phyloP scores from a whole-genome alignment of 805 yeast genomes.

The Zygosaccharomyces pseudorouxii region DNA sequence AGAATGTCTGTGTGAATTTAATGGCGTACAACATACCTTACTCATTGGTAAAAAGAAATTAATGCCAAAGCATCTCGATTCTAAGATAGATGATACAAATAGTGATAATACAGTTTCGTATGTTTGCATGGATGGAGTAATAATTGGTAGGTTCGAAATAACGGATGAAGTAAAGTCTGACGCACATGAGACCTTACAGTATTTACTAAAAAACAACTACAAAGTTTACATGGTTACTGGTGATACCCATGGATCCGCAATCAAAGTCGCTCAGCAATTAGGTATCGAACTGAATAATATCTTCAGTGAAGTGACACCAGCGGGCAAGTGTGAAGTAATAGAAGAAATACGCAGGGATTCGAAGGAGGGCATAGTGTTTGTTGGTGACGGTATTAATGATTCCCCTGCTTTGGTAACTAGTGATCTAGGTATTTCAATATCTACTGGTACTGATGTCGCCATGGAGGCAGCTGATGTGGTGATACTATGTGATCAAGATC shows the following conservation, averaged over 20 bases:
- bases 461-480: constrained; percentile 96
- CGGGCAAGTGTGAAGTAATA: constrained; percentile 68
- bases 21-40: constrained; percentile 33
- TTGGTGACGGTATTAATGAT: constrained; percentile 98
- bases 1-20: constrained; percentile 17
- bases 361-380: constrained; percentile 61
- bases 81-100: constrained; percentile 19
- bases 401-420: constrained; percentile 92
- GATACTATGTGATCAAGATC: constrained; percentile 44
- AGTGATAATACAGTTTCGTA: constrained; percentile 47
- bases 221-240: constrained; percentile 87
- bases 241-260: constrained; percentile 63
- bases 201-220: constrained; percentile 49
- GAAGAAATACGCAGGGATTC: constrained; percentile 44
- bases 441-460: constrained; percentile 93
- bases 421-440: constrained; percentile 84
- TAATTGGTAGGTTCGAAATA: constrained; percentile 62
- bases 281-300: constrained; percentile 63
- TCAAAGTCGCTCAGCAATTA: constrained; percentile 56
- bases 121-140: constrained; percentile 53
- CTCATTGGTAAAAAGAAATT: constrained; percentile 54
- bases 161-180: constrained; percentile 65
- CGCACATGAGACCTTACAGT: constrained; percentile 54
- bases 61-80: constrained; percentile 15
- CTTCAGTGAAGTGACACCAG: constrained; percentile 73